Conservation (phyloP, 1,284 basidiomycete species). For the Tilletia caries region DNA sequence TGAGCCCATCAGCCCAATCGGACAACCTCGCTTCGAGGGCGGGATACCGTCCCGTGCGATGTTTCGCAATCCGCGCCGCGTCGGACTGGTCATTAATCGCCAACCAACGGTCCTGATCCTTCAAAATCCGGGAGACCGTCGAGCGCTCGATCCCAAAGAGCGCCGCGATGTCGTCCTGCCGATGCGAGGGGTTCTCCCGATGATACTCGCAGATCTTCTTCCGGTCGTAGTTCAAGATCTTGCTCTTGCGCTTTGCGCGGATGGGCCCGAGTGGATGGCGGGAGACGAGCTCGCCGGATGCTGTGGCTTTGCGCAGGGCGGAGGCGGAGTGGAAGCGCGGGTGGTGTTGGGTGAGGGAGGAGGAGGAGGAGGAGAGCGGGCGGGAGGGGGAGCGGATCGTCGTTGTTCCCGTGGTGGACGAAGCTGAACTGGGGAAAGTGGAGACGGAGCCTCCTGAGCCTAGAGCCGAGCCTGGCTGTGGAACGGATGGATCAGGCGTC, state of each 20-base stretch:
- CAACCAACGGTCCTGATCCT: conserved; percentile 76
- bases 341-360: not conserved
- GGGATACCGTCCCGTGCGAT: conserved; percentile 61
- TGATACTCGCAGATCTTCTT: conserved; percentile 65
- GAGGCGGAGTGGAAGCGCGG: not conserved
- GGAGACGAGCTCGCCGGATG: not conserved
- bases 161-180: conserved; percentile 62
- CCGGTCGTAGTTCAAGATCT: conserved; percentile 60
- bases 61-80: conserved; percentile 34
- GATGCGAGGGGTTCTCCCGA: conserved; percentile 60
- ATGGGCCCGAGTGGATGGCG: not conserved
- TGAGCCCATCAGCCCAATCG: conserved; percentile 64
- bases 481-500: too few species aligned
- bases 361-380: too few species aligned
- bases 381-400: too few species aligned
- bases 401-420: too few species aligned
- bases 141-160: conserved; percentile 78
- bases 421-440: too few species aligned
- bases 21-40: conserved; percentile 68
- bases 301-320: not conserved
- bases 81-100: conserved; percentile 57
- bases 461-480: too few species aligned
- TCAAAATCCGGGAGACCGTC: conserved; percentile 88
- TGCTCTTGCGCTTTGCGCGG: conserved; percentile 28
- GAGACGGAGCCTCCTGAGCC: too few species aligned